Evolutionary conservation across 2,329 filamentous ascomycete genomes (phyloP).

Genomic region (Aspergillus sojae): DNA sequence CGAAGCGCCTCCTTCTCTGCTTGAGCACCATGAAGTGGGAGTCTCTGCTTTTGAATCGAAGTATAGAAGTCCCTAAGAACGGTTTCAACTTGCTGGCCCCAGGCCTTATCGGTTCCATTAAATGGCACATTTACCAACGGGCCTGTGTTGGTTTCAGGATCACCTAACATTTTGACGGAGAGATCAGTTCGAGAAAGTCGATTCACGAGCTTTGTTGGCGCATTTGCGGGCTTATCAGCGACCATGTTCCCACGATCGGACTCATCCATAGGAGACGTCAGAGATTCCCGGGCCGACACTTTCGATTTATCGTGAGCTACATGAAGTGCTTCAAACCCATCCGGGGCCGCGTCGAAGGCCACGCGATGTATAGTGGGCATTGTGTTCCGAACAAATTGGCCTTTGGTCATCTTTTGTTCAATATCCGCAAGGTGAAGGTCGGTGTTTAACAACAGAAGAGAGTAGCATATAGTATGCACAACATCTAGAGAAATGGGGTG

Average conservation of each 20-base stretch:
- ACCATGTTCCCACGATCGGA: conserved; percentile 21
- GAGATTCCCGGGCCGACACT: conserved; percentile 46
- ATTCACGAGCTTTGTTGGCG: conserved; percentile 28
- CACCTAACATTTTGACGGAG: conserved; percentile 31
- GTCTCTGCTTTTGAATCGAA: conserved; percentile 82
- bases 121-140: conserved; percentile 78
- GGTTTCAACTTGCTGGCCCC: conserved; percentile 87
- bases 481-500: conserved; percentile 65
- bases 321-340: conserved; percentile 60
- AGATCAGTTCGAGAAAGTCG: conserved; percentile 30
- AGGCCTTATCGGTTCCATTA: conserved; percentile 72
- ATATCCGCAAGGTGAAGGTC: conserved; percentile 95
- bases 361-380: conserved; percentile 84
- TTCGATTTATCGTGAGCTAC: conserved; percentile 30
- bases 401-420: conserved; percentile 92
- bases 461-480: conserved; percentile 96
- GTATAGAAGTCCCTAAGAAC: conserved; percentile 89
- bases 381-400: conserved; percentile 95
- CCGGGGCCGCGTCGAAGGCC: conserved; percentile 70
- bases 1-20: conserved; percentile 43
- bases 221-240: conserved; percentile 20
- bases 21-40: conserved; percentile 79
- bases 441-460: conserved; percentile 90
- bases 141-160: conserved; percentile 49
- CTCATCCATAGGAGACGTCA: conserved; percentile 19